These are phyloP conservation scores for Rubia peregrina DNA, from an alignment of 305 asterid genomes.

Conservation along the genomic window DNA sequence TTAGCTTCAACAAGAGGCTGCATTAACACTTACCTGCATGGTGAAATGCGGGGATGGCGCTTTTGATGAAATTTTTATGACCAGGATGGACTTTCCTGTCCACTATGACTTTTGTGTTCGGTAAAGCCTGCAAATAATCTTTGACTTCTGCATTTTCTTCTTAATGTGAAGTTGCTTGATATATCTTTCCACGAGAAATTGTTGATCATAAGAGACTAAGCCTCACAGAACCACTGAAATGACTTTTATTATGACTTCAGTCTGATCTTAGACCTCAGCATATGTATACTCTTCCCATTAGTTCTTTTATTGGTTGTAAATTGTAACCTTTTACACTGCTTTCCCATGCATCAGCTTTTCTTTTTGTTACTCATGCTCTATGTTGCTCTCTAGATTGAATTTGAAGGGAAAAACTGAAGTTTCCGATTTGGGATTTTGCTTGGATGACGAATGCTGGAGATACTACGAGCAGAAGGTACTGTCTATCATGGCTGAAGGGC, in stretches of 20 bases:
- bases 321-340: not conserved
- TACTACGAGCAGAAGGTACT: constrained; percentile 73
- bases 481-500: constrained; percentile 55
- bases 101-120: constrained; percentile 81
- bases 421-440: constrained; percentile 67
- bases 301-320: not conserved
- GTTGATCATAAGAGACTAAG: not conserved
- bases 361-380: constrained; percentile 18
- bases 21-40: constrained; percentile 66
- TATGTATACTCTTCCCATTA: not conserved
- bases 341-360: not conserved
- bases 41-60: constrained; percentile 69
- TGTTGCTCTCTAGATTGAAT: constrained; percentile 55
- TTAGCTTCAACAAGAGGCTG: constrained; percentile 79
- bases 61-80: constrained; percentile 81
- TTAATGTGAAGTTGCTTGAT: not conserved
- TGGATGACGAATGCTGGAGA: constrained; percentile 97
- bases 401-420: constrained; percentile 52
- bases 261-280: not conserved
- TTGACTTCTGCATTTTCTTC: not conserved
- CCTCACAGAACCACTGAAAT: not conserved
- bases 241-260: not conserved
- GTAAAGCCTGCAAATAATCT: constrained; percentile 28
- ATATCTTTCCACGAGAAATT: not conserved
- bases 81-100: constrained; percentile 69